A percentile compares a stretch with the other conserved stretches of the same genome.
Conservation (phyloP, 768 basidiomycete species). For the Russula emetica region DNA sequence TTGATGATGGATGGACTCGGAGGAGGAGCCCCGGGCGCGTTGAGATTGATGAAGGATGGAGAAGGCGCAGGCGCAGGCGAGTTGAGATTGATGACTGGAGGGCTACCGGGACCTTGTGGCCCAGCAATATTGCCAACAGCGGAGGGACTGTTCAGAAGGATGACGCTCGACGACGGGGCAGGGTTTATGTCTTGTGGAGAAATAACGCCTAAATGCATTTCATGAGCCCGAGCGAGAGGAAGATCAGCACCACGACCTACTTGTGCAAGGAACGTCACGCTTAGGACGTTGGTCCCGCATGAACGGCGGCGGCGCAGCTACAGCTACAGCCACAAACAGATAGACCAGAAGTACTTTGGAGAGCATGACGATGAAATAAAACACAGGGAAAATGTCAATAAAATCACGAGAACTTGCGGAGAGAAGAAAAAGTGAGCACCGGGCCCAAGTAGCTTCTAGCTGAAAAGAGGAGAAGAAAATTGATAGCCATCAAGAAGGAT, state of each 20-base stretch:
- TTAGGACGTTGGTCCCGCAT: slow-evolving; percentile 1
- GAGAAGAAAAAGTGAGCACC: slow-evolving; percentile 17
- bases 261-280: slow-evolving; percentile 9
- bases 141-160: slow-evolving; percentile 24
- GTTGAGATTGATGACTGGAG: slow-evolving; percentile 24
- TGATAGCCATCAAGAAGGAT: neutral
- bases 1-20: slow-evolving; percentile 13
- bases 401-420: neutral
- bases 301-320: slow-evolving; percentile 22
- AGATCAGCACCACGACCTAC: slow-evolving; percentile 4
- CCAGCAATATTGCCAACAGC: neutral
- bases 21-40: neutral
- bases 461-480: neutral
- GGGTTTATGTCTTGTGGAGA: neutral
- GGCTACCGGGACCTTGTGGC: neutral
- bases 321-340: slow-evolving; percentile 9
- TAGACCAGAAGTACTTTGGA: slow-evolving; percentile 9
- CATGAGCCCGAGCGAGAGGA: slow-evolving; percentile 3
- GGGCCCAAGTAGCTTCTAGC: slow-evolving; percentile 24
- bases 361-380: slow-evolving; percentile 16
- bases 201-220: neutral
- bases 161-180: slow-evolving; percentile 9
- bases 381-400: neutral
- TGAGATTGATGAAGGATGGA: slow-evolving; percentile 20
- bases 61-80: neutral